These are phyloP conservation scores for Sporothrix brasiliensis DNA, from an alignment of 2,329 filamentous ascomycete species.

Conservation along the genomic window DNA sequence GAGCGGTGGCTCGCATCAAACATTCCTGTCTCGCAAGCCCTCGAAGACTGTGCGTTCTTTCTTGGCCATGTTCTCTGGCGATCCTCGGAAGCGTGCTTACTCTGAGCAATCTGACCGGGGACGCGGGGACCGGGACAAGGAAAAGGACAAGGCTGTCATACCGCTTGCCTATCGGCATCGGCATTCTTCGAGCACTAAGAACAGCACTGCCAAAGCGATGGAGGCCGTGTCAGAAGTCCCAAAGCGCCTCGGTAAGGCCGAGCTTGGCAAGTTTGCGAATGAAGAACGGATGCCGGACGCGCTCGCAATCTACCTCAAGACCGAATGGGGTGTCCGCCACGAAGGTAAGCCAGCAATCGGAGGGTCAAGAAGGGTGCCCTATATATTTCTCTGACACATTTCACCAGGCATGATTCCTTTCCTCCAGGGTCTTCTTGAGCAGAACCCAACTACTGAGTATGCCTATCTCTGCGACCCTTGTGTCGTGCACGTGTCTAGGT, in stretches of 20 bases:
- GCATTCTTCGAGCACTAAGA: slow-evolving; percentile 3
- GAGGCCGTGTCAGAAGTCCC: background rate
- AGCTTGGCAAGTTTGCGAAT: slow-evolving; percentile 72
- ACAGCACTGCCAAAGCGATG: background rate
- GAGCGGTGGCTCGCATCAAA: background rate
- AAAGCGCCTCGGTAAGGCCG: slow-evolving; percentile 52
- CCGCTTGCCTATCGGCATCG: slow-evolving; percentile 2
- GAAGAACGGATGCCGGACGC: slow-evolving; percentile 75
- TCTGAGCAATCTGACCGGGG: background rate
- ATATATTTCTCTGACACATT: background rate
- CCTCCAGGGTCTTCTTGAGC: slow-evolving; percentile 64
- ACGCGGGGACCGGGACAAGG: slow-evolving; percentile 5
- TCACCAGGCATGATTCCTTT: slow-evolving; percentile 60
- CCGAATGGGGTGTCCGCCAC: slow-evolving; percentile 58
- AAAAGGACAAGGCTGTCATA: slow-evolving; percentile 4
- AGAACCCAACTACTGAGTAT: slow-evolving; percentile 65
- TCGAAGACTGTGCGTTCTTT: slow-evolving; percentile 18
- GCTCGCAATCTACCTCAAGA: slow-evolving; percentile 65
- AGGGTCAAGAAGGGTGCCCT: slow-evolving; percentile 27
- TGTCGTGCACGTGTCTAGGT: slow-evolving; percentile 79
- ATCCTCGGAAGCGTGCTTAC: background rate
- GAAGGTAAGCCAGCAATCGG: slow-evolving; percentile 50
- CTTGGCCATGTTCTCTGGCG: background rate
- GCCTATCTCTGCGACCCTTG: slow-evolving; percentile 79
- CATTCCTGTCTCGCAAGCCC: slow-evolving; percentile 19